Percentiles rank a stretch among this genome's conserved stretches.
Conservation (phyloP, 2,329 filamentous ascomycete species). For the Aspergillus hiratsukae region DNA sequence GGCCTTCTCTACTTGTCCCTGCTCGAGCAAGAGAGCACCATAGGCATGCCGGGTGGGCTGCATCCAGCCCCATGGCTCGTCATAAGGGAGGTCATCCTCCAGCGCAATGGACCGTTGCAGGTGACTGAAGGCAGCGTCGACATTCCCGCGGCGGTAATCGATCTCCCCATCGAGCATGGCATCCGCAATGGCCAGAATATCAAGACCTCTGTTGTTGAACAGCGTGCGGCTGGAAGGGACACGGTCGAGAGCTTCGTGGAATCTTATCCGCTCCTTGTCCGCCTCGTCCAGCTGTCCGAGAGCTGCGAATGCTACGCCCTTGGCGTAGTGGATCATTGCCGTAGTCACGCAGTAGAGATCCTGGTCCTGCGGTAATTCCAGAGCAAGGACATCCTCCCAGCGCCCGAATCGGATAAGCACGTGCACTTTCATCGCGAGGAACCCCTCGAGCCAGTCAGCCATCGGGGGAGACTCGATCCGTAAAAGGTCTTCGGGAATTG, state of each 20-base stretch:
- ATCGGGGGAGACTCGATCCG: slow-evolving; percentile 64
- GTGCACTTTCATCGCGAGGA: slow-evolving; percentile 64
- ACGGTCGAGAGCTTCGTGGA: slow-evolving; percentile 46
- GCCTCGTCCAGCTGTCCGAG: slow-evolving; percentile 54
- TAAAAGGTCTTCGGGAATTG: slow-evolving; percentile 60
- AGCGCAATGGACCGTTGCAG: slow-evolving; percentile 55
- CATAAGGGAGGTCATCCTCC: slow-evolving; percentile 63
- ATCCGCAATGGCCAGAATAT: slow-evolving; percentile 59
- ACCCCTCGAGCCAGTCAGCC: slow-evolving; percentile 74
- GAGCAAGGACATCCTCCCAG: slow-evolving; percentile 62
- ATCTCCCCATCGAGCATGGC: slow-evolving; percentile 71
- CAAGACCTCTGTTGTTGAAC: slow-evolving; percentile 63
- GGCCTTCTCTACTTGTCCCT: slow-evolving; percentile 55
- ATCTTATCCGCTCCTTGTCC: slow-evolving; percentile 46
- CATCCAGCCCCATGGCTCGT: slow-evolving; percentile 79
- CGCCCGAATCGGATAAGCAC: slow-evolving; percentile 67
- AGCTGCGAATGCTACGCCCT: slow-evolving; percentile 62
- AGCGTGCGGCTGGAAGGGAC: slow-evolving; percentile 60
- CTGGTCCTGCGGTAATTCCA: slow-evolving; percentile 54
- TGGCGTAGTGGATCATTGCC: slow-evolving; percentile 64
- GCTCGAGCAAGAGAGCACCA: slow-evolving; percentile 65
- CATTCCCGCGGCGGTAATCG: slow-evolving; percentile 61
- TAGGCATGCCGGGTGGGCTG: slow-evolving; percentile 68
- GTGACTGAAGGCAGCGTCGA: slow-evolving; percentile 55
- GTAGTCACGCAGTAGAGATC: slow-evolving; percentile 65